Evolutionary conservation across 129 eudicot genomes (phyloP), one percentile per base, ranked within the genome.

Genomic region (Saposhnikovia divaricata): DNA sequence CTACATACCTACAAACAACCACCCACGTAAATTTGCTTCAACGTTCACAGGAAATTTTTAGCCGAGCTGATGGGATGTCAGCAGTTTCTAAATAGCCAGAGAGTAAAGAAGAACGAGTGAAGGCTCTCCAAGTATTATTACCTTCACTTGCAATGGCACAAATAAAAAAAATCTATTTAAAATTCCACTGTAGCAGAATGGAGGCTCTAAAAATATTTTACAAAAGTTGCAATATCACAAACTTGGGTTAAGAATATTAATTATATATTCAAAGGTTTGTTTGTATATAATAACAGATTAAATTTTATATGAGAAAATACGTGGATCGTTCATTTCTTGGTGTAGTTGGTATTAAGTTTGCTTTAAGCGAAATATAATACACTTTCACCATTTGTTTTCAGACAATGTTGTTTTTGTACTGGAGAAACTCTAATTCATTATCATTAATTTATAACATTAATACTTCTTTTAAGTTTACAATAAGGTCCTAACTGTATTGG

Each of bases 81-180:
- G 93, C 93, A 14, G 97, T 91, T 42, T 80, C 53, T 87, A 89
- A 87, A 86, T 93, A 91, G 78, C 97, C 97, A 77, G 86, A 86
- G 23, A 72, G 81, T 84, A 76, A 87, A 79, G 84, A 91, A 71
- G 93, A 91, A 82, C 85, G 89, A 68, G 71, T 85, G 25, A 86
- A 81, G 85, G 93, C 97, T 82, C 90, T 91, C 80, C 97, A 91
- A 93, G 97, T 91, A 82, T 51, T 19, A 23, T 65, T 77, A 74
- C 38, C 4, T 59, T 53, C 18, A 74, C 15, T 46, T 45, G 27
- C 57, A 74, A 42, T 43, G 77, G 77, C 50, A 73, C 68, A n/a
- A 59, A 59, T 9, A n/a, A 2, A 23, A 3, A 59, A 57, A 2
- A 23, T 59, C 3, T 3, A 50, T 50, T 48, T 50, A 50, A 21